Evolutionary conservation across 2,329 filamentous ascomycete species (phyloP).

Genomic region (Salinomyces thailandicus): DNA sequence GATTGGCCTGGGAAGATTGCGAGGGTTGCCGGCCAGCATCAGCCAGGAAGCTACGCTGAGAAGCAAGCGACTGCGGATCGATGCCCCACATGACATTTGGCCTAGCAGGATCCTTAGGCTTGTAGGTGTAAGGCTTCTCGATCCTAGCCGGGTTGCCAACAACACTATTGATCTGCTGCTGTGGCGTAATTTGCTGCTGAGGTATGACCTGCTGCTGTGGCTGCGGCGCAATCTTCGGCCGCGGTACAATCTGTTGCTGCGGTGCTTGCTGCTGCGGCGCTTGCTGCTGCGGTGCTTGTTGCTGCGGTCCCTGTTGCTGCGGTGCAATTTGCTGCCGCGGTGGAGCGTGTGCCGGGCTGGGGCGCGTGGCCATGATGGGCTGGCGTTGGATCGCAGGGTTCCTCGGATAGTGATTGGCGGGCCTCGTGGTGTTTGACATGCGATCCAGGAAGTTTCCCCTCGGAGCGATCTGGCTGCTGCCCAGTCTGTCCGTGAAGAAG

Average conservation of each 20-base stretch:
- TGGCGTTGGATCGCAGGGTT: constrained; percentile 4
- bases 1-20: constrained; percentile 2
- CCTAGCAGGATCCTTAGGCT: constrained; percentile 24
- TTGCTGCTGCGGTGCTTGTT: not conserved
- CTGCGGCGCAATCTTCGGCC: too few relatives aligned
- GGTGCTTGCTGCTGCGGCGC: not conserved
- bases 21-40: constrained; percentile 15
- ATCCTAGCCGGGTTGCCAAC: constrained; percentile 5
- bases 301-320: not conserved
- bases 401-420: not conserved
- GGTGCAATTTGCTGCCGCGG: constrained; percentile 13
- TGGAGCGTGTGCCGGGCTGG: constrained; percentile 1
- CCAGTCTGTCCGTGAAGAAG: constrained; percentile 76
- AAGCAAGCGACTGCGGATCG: constrained; percentile 22
- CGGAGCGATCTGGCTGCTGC: constrained; percentile 50
- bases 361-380: constrained; percentile 14
- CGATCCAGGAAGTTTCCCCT: constrained; percentile 65
- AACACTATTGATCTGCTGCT: not conserved
- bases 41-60: constrained; percentile 20
- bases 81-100: constrained; percentile 18
- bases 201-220: not conserved
- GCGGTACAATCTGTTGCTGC: too few relatives aligned
- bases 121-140: constrained; percentile 29
- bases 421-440: constrained; percentile 31
- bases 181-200: not conserved